Base-by-base conservation (phyloP, 73 alveolate species). In the Symbiodinium pilosum region DNA sequence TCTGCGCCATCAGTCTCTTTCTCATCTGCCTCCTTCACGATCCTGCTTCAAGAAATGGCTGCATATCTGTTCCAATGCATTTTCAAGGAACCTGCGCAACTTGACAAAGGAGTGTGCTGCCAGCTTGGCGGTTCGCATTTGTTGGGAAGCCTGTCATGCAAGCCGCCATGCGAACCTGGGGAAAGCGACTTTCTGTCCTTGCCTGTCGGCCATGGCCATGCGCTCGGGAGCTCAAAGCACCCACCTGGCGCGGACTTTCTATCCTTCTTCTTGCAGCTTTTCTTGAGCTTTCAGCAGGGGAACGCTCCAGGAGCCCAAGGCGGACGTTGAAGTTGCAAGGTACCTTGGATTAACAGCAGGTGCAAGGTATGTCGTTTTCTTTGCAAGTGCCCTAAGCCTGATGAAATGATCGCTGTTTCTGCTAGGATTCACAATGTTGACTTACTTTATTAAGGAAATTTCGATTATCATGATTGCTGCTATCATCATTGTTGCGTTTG, bases 151-250 rank as follows among this genome's bases (percentile, higher is more conserved):
- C 97, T 91, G 28, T 47, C 14, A 6, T 6, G 14, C 59, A 47
- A n/a, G n/a, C n/a, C n/a, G n/a, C n/a, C n/a, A 6, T 47, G 6
- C 59, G 59, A 47, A 47, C 14, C 59, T 47, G 59, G 14, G 59
- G 44, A 18, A 14, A 9, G 30, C 47, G 51, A 32, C 47, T 75
- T n/a, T 83, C 32, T 20, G 32, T 40, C 38, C 51, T 18, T 26
- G 84, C 94, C 94, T 87, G 64, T 16, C 84, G 84, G 44, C 85
- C 85, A 20, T 81, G 94, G 85, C 94, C 68, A 26, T 40, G 68
- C 3, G 94, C 94, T 14, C 94, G 94, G 43, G 94, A 87, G 59
- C 94, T 56, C 52, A 85, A 42, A 30, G 94, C 94, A n/a, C 94
- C 85, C 85, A 87, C 59, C 59, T 47, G 6, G 6, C 59, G 14